Evolutionary conservation across 768 basidiomycete species (phyloP).

Genomic region (Collybia mongolica): DNA sequence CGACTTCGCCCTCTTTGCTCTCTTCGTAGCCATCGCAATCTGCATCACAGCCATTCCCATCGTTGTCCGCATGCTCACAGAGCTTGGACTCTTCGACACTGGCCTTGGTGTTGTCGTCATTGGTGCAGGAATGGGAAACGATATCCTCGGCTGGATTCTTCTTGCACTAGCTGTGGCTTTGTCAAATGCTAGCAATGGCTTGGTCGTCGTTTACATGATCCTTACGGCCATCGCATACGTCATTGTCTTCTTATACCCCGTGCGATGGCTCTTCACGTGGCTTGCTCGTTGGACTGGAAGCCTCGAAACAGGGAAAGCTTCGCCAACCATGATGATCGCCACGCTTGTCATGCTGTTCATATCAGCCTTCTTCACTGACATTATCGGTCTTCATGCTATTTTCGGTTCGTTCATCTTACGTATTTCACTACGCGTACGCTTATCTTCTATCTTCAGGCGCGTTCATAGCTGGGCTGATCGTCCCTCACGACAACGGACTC

Average conservation of each 20-base stretch:
- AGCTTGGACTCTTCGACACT: slow-evolving; percentile 54
- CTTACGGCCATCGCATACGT: slow-evolving; percentile 64
- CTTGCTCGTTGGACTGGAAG: slow-evolving; percentile 31
- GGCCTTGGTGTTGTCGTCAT: slow-evolving; percentile 57
- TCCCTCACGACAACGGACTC: slow-evolving; percentile 82
- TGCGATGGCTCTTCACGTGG: slow-evolving; percentile 63
- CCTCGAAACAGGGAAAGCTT: no score
- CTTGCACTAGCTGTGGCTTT: slow-evolving; percentile 73
- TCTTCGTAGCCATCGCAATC: slow-evolving; percentile 59
- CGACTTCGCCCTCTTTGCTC: slow-evolving; percentile 54
- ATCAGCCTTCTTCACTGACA: slow-evolving; percentile 84
- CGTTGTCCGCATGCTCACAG: slow-evolving; percentile 58
- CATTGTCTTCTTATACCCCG: slow-evolving; percentile 63
- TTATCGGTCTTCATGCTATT: slow-evolving; percentile 75
- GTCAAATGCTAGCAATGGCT: slow-evolving; percentile 69
- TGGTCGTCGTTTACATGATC: slow-evolving; percentile 78
- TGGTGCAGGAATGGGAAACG: slow-evolving; percentile 56
- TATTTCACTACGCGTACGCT: not conserved
- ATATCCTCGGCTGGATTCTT: slow-evolving; percentile 68
- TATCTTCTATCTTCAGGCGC: slow-evolving; percentile 46
- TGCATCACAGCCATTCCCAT: slow-evolving; percentile 53
- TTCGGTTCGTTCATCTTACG: slow-evolving; percentile 36
- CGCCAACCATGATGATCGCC: slow-evolving; percentile 62
- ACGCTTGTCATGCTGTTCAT: slow-evolving; percentile 71
- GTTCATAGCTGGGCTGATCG: slow-evolving; percentile 78